phyloP scores from a whole-genome alignment of 2,329 filamentous ascomycete genomes.

The Periglandula ipomoeae region DNA sequence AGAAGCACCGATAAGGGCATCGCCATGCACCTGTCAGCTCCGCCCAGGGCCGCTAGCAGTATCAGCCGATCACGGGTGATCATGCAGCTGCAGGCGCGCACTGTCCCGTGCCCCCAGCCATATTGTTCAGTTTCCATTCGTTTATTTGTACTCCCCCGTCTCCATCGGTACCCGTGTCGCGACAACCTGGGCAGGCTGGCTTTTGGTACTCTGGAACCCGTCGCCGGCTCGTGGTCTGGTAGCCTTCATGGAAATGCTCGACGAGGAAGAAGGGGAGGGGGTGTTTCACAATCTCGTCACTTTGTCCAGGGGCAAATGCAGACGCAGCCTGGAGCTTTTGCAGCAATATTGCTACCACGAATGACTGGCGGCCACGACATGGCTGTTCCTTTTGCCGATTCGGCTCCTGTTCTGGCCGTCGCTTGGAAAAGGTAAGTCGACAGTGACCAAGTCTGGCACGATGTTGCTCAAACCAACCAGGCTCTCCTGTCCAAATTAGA shows the following conservation, averaged over 20 bases:
- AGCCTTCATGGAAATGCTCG: background rate
- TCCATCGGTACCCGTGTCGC: background rate
- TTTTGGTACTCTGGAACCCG: background rate
- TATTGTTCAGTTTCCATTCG: background rate
- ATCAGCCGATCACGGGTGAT: constrained; percentile 24
- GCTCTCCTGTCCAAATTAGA: too few species aligned
- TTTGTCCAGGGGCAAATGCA: background rate
- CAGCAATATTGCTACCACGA: background rate
- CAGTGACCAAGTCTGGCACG: background rate
- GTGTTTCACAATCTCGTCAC: background rate
- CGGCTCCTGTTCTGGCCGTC: background rate
- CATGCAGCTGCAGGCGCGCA: constrained; percentile 27
- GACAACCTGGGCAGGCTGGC: background rate
- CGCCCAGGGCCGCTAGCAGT: constrained; percentile 4
- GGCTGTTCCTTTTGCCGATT: background rate
- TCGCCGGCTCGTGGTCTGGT: background rate
- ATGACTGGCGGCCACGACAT: background rate
- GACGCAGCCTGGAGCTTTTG: background rate
- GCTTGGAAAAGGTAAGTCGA: background rate
- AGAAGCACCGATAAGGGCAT: background rate
- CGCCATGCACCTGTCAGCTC: constrained; percentile 2
- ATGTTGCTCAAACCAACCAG: background rate
- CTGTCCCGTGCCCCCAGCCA: constrained; percentile 19
- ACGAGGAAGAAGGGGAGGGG: background rate
- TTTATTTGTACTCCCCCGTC: background rate